These are phyloP conservation scores for Bidens hawaiensis DNA, from an alignment of 140 eudicot species.

Conservation along the genomic window DNA sequence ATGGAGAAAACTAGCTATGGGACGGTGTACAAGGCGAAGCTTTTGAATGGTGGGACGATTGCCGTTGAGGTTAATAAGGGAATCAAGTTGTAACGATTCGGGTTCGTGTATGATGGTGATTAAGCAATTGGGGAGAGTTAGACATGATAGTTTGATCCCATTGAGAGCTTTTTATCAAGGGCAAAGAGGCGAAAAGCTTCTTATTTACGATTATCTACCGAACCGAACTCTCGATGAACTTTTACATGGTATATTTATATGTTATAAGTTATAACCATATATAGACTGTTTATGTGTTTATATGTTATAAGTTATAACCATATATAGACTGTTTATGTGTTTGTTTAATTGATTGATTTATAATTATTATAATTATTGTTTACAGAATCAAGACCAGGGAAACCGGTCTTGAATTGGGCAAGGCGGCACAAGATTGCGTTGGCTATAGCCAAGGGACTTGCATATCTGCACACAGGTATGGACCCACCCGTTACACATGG, in stretches of 20 bases:
- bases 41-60: conserved; percentile 87
- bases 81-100: conserved; percentile 77
- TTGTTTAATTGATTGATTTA: not conserved
- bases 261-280: not conserved
- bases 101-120: conserved; percentile 65
- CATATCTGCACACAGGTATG: conserved; percentile 70
- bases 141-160: conserved; percentile 85
- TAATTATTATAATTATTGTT: not conserved
- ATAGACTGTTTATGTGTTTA: not conserved
- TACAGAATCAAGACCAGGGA: conserved; percentile 75
- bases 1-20: conserved; percentile 96
- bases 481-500: conserved; percentile 95
- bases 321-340: not conserved
- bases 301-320: not conserved
- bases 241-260: conserved; percentile 55
- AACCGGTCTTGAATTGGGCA: conserved; percentile 86
- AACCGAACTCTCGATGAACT: conserved; percentile 64
- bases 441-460: conserved; percentile 86
- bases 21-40: conserved; percentile 79
- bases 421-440: conserved; percentile 86
- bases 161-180: conserved; percentile 95
- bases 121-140: conserved; percentile 73
- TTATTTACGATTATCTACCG: conserved; percentile 76
- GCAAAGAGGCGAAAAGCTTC: conserved; percentile 94
- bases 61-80: conserved; percentile 85